Evolutionary conservation across 2,329 filamentous ascomycete species (phyloP).

Genomic region (Diaporthe eres): DNA sequence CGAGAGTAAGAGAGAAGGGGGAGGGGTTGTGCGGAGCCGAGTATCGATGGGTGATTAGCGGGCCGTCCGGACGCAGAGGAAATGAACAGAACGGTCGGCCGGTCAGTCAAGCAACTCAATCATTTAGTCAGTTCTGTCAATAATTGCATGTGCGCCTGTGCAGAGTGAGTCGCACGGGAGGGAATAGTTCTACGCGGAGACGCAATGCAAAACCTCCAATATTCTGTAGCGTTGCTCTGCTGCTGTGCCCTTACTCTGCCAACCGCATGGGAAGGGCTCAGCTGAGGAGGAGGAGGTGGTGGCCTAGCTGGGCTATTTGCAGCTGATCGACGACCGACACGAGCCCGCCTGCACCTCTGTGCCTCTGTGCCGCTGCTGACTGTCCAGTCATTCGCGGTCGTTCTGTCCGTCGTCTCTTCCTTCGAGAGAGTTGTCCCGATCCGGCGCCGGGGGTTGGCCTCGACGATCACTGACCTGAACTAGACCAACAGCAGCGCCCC

Average conservation of each 20-base stretch:
- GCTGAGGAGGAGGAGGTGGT: slow-evolving; percentile 3
- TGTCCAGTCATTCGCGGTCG: not conserved
- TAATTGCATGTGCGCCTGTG: not conserved
- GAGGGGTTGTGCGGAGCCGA: not conserved
- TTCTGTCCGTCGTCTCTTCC: not conserved
- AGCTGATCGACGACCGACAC: slow-evolving; percentile 25
- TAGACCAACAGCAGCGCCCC: not conserved
- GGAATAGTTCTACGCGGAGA: not conserved
- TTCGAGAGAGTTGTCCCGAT: slow-evolving; percentile 7
- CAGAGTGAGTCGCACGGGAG: not conserved
- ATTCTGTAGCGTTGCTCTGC: not conserved
- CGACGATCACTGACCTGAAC: slow-evolving; percentile 2
- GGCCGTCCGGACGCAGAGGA: slow-evolving; percentile 18
- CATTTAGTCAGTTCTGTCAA: not conserved
- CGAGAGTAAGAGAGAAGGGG: not conserved
- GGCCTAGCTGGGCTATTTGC: slow-evolving; percentile 24
- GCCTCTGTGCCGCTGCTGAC: not conserved
- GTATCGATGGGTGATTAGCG: not conserved
- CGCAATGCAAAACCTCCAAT: not conserved
- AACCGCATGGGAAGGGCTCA: not conserved
- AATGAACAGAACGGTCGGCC: not conserved
- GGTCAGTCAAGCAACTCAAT: not conserved
- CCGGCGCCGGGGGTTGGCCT: not conserved
- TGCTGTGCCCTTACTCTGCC: not conserved
- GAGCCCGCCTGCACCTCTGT: not conserved